phyloP scores from a whole-genome alignment of 2,329 filamentous ascomycete species.

The Monilinia polystroma region DNA sequence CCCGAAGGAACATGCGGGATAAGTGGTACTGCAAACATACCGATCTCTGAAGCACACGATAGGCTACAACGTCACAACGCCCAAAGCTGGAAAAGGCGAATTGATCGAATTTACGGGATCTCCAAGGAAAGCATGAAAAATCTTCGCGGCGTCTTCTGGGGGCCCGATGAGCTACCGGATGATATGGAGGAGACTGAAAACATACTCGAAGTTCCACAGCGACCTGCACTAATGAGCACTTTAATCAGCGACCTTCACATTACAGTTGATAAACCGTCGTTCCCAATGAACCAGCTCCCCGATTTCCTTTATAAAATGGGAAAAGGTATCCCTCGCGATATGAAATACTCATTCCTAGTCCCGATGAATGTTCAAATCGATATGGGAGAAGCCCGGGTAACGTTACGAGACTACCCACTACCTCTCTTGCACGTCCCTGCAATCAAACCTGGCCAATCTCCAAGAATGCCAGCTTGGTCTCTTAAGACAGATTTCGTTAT shows the following conservation, averaged over 20 bases:
- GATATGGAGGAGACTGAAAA: constrained; percentile 80
- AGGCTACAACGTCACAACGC: constrained; percentile 79
- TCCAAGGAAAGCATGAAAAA: constrained; percentile 76
- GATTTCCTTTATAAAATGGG: constrained; percentile 84
- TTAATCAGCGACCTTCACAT: constrained; percentile 83
- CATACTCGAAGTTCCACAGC: constrained; percentile 79
- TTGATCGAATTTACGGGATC: constrained; percentile 70
- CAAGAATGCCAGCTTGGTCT: constrained; percentile 76
- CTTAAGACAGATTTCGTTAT: constrained; percentile 91
- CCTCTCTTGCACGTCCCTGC: constrained; percentile 88
- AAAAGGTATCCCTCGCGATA: constrained; percentile 94
- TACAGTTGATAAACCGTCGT: constrained; percentile 86
- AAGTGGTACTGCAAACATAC: constrained; percentile 68
- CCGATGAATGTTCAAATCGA: constrained; percentile 87
- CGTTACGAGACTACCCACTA: constrained; percentile 87
- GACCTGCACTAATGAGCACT: constrained; percentile 79
- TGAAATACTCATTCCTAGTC: constrained; percentile 83
- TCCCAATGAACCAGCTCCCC: constrained; percentile 77
- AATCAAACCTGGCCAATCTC: constrained; percentile 75
- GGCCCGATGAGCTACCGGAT: constrained; percentile 74
- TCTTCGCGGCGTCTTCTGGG: constrained; percentile 77
- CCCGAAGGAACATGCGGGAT: constrained; percentile 73
- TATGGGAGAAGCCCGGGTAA: constrained; percentile 86
- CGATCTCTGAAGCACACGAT: constrained; percentile 72
- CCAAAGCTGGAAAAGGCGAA: constrained; percentile 87